Base-by-base conservation (phyloP, 1,284 basidiomycete species). In the Cutaneotrichosporon sp. region DNA sequence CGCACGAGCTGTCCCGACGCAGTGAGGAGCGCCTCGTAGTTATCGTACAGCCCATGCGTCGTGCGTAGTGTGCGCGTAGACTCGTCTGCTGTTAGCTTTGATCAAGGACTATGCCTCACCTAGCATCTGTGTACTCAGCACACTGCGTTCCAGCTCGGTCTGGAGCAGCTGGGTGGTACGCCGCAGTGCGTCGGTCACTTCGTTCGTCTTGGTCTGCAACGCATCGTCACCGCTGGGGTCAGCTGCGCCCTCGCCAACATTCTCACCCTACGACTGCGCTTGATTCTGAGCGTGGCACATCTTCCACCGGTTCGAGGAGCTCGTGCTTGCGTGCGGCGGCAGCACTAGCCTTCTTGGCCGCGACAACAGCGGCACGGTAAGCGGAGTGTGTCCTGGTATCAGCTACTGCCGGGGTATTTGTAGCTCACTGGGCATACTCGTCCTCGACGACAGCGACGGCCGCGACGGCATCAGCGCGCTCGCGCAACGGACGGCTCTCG, bases 121-220 rank as follows among this genome's bases (percentile, higher is more conserved):
- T 22, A 96, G 81, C 70, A 92, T 83, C 68, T 97, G 92, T 4
- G 80, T 80, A 1, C 87, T 84, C 41, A 94, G 77, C 12, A 93
- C 88, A 1, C 89, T 92, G 33, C 84, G 83, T 66, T 96, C 88
- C 3, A 97, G 82, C 67, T 97, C 92, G 43, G 82, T 83, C 73
- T 93, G 89, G 86, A 97, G 90, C 9, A 90, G 76, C 17, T 79
- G 80, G 23, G 91, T 81, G 7, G 91, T 96, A 33, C 90, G 81
- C 46, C 87, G 83, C 4, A 97, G 77, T 2, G 89, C 83, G 44
- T 87, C 85, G 1, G 91, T 94, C 13, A 97, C 88, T 61, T 93
- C 83, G 61, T 87, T 83, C 54, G 85, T 90, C 21, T 90, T 84
- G 61, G 84, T 85, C 85, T 92, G 91, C 9, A 97, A 79, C 0